Conservation (phyloP, 208 protist genomes). For the Entamoeba invadens region DNA sequence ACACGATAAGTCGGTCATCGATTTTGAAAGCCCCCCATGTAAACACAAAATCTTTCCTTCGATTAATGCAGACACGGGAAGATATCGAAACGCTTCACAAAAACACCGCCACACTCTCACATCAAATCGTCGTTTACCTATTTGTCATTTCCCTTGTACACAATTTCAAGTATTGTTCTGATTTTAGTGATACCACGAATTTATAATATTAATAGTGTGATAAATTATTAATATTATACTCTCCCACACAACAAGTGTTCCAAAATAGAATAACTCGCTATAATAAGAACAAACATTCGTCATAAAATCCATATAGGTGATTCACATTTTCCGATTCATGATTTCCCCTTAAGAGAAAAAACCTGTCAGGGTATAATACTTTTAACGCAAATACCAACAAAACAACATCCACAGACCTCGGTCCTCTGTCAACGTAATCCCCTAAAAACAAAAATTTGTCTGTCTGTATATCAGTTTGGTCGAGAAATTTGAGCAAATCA, state of each 20-base stretch:
- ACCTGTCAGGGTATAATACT: conserved; percentile 56
- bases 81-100: conserved; percentile 73
- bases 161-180: too few relatives aligned
- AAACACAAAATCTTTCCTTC: conserved; percentile 98
- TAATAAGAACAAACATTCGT: conserved; percentile 66
- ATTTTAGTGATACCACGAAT: too few relatives aligned
- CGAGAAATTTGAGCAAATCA: conserved; percentile 94
- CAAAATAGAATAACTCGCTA: neutral
- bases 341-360: conserved; percentile 94
- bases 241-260: too few relatives aligned
- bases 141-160: neutral
- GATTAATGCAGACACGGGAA: conserved; percentile 90
- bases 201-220: too few relatives aligned
- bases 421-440: conserved; percentile 97
- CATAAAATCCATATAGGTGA: conserved; percentile 95
- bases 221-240: too few relatives aligned
- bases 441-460: conserved; percentile 97
- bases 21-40: conserved; percentile 82
- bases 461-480: conserved; percentile 93
- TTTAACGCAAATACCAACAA: conserved; percentile 44
- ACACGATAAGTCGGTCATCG: conserved; percentile 78
- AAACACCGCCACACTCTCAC: neutral
- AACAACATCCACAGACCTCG: conserved; percentile 90
- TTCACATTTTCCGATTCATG: conserved; percentile 94
- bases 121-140: neutral